Conservation (phyloP, 192 early-diverging fungal genomes). For the Backusella liffmaniae region DNA sequence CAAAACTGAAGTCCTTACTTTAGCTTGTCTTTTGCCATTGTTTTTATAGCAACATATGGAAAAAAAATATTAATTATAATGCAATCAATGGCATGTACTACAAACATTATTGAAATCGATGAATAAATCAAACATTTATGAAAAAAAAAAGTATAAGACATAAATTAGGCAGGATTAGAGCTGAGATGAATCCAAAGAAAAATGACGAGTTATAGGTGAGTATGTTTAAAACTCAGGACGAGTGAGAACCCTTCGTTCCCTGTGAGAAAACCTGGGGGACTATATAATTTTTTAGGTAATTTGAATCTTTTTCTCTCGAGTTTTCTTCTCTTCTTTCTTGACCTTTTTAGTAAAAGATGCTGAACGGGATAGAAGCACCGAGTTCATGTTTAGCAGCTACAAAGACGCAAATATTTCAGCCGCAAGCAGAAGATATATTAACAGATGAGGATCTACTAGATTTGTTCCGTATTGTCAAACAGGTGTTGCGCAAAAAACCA, state of each 20-base stretch:
- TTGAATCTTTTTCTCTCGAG: not conserved
- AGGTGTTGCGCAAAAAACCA: conserved; percentile 27
- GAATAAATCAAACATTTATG: not conserved
- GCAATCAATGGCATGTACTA: not conserved
- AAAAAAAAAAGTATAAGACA: not conserved
- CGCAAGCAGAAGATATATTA: conserved; percentile 38
- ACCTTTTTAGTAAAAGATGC: not conserved
- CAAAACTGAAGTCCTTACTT: not conserved
- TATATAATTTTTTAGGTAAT: conserved; percentile 8
- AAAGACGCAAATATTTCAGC: conserved; percentile 14
- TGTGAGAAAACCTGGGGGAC: conserved; percentile 3
- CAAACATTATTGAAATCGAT: not conserved
- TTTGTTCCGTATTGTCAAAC: conserved; percentile 33
- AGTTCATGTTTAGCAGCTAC: conserved; percentile 5
- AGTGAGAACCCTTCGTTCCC: not conserved
- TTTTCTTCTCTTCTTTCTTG: not conserved
- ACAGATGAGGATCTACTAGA: conserved; percentile 38
- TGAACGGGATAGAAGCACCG: conserved; percentile 1
- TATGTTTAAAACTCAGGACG: not conserved
- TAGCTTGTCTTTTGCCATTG: not conserved
- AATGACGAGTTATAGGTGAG: not conserved
- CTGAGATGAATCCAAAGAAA: not conserved
- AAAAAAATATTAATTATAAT: not conserved
- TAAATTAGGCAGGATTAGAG: not conserved
- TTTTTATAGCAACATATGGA: not conserved